Conservation (phyloP, 441 rosid genomes). For the Rhodomyrtus psidioides region DNA sequence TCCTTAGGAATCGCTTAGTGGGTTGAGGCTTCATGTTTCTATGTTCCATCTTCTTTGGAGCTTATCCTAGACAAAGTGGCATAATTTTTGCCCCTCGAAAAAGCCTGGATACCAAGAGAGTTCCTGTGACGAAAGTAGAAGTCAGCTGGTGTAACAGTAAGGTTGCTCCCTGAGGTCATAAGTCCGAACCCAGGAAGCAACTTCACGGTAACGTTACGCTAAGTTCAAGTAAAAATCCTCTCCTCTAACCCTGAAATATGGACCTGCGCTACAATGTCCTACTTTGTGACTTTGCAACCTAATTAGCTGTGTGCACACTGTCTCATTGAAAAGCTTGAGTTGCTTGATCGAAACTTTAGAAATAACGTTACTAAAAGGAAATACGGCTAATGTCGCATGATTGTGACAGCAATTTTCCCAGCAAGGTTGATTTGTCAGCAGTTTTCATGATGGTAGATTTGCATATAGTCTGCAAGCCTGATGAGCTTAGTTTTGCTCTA, state of each 20-base stretch:
- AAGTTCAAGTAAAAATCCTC: background rate
- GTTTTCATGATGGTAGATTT: background rate
- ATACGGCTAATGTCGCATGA: background rate
- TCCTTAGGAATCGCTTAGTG: background rate
- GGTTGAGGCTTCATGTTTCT: background rate
- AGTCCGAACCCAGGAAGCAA: background rate
- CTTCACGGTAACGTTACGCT: background rate
- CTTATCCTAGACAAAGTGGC: background rate
- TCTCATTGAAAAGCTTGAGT: background rate
- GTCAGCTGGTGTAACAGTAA: background rate
- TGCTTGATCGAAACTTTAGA: background rate
- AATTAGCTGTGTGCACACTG: background rate
- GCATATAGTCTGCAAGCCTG: background rate
- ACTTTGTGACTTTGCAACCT: background rate
- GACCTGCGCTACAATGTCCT: background rate
- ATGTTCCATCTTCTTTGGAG: background rate
- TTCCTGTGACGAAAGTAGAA: background rate
- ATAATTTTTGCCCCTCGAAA: background rate
- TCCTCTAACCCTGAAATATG: background rate
- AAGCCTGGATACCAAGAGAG: background rate
- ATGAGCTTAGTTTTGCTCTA: background rate
- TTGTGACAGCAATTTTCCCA: background rate
- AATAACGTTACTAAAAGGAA: background rate
- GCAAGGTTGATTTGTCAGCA: background rate
- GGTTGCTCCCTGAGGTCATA: background rate